Evolutionary conservation across 139 green algal genomes (phyloP).

Genomic region (Prasinococcaceae sp.): DNA sequence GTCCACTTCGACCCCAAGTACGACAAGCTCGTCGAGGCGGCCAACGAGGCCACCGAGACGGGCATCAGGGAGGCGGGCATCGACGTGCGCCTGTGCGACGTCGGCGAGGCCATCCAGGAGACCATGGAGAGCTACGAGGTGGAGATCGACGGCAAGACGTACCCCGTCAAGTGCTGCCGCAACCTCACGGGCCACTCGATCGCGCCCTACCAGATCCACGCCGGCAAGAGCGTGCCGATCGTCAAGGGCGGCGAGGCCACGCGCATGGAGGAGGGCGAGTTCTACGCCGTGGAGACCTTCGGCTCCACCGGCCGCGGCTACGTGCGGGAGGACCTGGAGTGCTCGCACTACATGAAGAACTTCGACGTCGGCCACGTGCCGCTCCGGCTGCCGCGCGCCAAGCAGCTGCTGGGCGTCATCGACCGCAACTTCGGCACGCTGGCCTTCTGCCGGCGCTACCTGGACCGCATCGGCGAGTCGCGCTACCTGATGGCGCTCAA

Average conservation of each 20-base stretch:
- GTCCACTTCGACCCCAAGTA: constrained; percentile 82
- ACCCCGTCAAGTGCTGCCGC: constrained; percentile 59
- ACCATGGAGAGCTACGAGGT: constrained; percentile 78
- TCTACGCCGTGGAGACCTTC: constrained; percentile 99
- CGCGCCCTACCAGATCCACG: constrained; percentile 89
- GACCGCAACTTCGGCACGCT: constrained; percentile 95
- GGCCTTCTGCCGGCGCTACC: constrained; percentile 87
- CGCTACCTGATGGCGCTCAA: constrained; percentile 99
- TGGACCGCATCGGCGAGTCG: constrained; percentile 88
- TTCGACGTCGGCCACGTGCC: constrained; percentile 76
- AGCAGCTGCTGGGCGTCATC: constrained; percentile 86
- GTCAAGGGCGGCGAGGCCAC: constrained; percentile 38
- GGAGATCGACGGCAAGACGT: constrained; percentile 85
- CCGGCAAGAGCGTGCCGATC: constrained; percentile 66
- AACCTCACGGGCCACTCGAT: constrained; percentile 98
- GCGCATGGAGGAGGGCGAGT: constrained; percentile 98
- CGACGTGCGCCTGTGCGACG: constrained; percentile 89
- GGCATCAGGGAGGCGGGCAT: constrained; percentile 76
- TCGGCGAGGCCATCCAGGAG: constrained; percentile 81
- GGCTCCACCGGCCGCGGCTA: constrained; percentile 69
- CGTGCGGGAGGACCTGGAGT: constrained; percentile 94
- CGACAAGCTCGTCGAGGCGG: constrained; percentile 71
- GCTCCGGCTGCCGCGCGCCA: constrained; percentile 77
- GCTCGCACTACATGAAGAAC: constrained; percentile 98
- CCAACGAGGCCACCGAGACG: constrained; percentile 83